Percentiles rank a stretch among this genome's conserved stretches.
Conservation (phyloP, 768 basidiomycete genomes). For the Lactarius quietus region DNA sequence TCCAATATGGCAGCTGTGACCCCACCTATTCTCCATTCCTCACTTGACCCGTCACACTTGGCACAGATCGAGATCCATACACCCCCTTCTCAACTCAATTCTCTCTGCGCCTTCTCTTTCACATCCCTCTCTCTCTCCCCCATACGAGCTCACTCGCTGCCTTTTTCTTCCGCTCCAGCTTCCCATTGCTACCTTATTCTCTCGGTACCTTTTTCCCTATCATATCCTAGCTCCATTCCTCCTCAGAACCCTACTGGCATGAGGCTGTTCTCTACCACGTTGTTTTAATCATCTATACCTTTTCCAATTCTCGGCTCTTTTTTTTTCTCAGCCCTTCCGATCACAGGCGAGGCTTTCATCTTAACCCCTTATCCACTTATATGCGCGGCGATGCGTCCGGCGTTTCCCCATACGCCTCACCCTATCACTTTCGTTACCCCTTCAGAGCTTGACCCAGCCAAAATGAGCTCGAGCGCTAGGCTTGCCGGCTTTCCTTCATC, state of each 20-base stretch:
- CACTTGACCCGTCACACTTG: constrained; percentile 15
- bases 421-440: constrained; percentile 16
- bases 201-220: constrained; percentile 2
- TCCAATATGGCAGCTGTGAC: constrained; percentile 23
- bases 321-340: constrained; percentile 26
- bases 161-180: neutral
- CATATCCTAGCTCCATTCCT: constrained; percentile 1
- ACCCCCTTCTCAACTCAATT: neutral
- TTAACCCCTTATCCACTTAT: constrained; percentile 27
- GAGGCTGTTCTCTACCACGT: constrained; percentile 27
- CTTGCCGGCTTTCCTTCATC: constrained; percentile 12
- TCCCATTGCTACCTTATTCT: neutral
- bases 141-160: neutral
- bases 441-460: constrained; percentile 21
- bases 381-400: constrained; percentile 24
- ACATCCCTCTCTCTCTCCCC: neutral
- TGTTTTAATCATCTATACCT: constrained; percentile 28
- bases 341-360: constrained; percentile 27
- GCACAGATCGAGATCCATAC: constrained; percentile 18
- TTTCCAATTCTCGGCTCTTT: constrained; percentile 27
- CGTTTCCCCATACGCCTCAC: constrained; percentile 18
- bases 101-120: neutral
- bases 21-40: constrained; percentile 24
- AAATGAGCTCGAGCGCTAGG: constrained; percentile 21
- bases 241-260: constrained; percentile 14